phyloP scores from a whole-genome alignment of 768 basidiomycete genomes.

The Trametopsis cervina region DNA sequence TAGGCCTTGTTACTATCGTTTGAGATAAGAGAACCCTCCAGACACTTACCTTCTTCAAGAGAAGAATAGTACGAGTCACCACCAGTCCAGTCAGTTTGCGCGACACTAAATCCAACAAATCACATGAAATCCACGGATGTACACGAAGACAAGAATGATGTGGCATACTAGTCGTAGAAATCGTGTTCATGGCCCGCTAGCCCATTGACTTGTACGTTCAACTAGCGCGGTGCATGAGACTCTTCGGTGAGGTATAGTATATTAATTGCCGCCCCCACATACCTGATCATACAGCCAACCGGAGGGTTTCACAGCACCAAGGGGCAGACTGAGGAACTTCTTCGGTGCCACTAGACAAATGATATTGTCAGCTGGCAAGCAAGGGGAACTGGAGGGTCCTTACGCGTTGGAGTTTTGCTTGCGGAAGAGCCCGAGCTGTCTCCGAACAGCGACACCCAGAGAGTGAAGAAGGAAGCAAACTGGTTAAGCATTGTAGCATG shows the following conservation, averaged over 20 bases:
- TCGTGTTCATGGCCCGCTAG: constrained; percentile 31
- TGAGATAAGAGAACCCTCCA: too few species aligned
- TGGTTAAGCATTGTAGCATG: too few species aligned
- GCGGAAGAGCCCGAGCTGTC: too few species aligned
- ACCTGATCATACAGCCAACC: constrained; percentile 29
- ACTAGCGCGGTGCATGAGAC: constrained; percentile 9
- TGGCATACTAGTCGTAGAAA: constrained; percentile 28
- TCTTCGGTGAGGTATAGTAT: neutral
- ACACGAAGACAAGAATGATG: too few species aligned
- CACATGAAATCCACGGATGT: neutral
- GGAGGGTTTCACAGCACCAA: constrained; percentile 23
- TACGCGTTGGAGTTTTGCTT: too few species aligned
- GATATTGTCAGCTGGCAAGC: neutral
- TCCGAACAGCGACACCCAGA: too few species aligned
- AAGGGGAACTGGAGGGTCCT: too few species aligned
- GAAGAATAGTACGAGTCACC: constrained; percentile 28
- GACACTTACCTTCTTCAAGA: constrained; percentile 27
- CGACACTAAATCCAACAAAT: constrained; percentile 17
- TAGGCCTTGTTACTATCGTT: too few species aligned
- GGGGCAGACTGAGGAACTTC: constrained; percentile 23
- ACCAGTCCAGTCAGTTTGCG: constrained; percentile 29
- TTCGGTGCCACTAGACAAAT: constrained; percentile 22
- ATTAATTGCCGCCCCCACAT: neutral
- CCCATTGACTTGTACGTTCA: constrained; percentile 28
- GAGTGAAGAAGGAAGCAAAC: too few species aligned